Evolutionary conservation across 352 stramenopile genomes (phyloP), one percentile per base, ranked within the genome.

Genomic region (Phytopythium kandeliae): DNA sequence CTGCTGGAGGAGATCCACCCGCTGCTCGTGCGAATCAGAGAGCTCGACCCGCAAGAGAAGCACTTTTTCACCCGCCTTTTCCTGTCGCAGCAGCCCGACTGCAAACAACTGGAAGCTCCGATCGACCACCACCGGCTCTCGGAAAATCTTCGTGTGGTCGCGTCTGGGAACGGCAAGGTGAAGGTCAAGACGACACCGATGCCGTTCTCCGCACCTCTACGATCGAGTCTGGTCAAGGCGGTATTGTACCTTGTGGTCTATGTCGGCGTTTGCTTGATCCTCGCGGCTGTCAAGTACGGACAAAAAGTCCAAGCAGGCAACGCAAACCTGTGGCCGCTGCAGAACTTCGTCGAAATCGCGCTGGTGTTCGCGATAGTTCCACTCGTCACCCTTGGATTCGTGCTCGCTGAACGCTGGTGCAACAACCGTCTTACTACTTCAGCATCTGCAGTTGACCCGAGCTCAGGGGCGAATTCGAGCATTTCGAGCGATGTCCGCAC

Each of bases 1-100:
- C 44, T 79, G 25, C 36, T 80, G 0, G 60, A 72, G 54, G 69
- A 78, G 51, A 70, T 78, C 38, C 62, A 51, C 19, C 67, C 67
- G 0, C 35, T 74, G 34, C 35, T 81, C 7, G n/a, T 26, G 25
- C 63, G 55, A 38, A 56, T 76, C 25, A 58, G 55, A 9, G 55
- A 48, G 12, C 19, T 70, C 15, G 70, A 80, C 45, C 65, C 62
- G 2, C 53, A 28, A 15, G 26, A 40, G 0, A 21, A 65, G 24
- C 50, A 37, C 10, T 66, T 73, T 40, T 56, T 40, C 2, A 54
- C 67, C 50, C 56, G 43, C 21, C 69, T 81, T 16, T 62, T 55
- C 46, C 51, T 78, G 48, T 78, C 70, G 30, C 58, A 58, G 16
- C 28, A 26, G 10, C 60, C 71, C 5, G 63, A 48, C 30, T 57